These are phyloP conservation scores for Claviceps sp. DNA, from an alignment of 2,329 filamentous ascomycete genomes.

Conservation along the genomic window DNA sequence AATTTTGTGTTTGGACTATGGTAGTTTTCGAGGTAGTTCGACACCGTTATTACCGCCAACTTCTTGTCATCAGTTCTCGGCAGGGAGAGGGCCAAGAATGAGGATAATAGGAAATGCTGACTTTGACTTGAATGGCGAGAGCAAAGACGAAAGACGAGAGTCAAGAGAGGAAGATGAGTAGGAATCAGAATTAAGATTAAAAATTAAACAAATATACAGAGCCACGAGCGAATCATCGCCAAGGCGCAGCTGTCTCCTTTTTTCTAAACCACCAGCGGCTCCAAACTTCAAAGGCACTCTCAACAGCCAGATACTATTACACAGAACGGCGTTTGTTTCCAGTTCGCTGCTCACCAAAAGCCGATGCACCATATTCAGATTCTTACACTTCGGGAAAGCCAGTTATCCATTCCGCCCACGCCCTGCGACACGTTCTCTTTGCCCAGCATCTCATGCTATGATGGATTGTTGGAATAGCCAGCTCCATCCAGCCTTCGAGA, in stretches of 20 bases:
- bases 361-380: not conserved
- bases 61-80: too few species aligned
- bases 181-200: not conserved
- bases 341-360: conserved; percentile 1
- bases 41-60: too few species aligned
- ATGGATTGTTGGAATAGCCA: not conserved
- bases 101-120: too few species aligned
- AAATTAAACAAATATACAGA: not conserved
- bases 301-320: conserved; percentile 1
- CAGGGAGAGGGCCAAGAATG: too few species aligned
- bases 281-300: not conserved
- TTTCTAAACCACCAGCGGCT: conserved; percentile 4
- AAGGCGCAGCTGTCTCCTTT: not conserved
- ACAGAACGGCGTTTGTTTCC: conserved; percentile 3
- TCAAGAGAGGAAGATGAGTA: too few species aligned
- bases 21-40: too few species aligned
- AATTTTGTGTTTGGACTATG: too few species aligned
- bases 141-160: too few species aligned
- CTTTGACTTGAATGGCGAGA: too few species aligned
- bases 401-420: not conserved
- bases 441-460: not conserved
- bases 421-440: not conserved
- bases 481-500: not conserved
- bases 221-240: not conserved
- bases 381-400: not conserved